A percentile compares a stretch with the other conserved stretches of the same genome.
Conservation (phyloP, 2,329 filamentous ascomycete genomes). For the Rhytidhysteron rufulum region DNA sequence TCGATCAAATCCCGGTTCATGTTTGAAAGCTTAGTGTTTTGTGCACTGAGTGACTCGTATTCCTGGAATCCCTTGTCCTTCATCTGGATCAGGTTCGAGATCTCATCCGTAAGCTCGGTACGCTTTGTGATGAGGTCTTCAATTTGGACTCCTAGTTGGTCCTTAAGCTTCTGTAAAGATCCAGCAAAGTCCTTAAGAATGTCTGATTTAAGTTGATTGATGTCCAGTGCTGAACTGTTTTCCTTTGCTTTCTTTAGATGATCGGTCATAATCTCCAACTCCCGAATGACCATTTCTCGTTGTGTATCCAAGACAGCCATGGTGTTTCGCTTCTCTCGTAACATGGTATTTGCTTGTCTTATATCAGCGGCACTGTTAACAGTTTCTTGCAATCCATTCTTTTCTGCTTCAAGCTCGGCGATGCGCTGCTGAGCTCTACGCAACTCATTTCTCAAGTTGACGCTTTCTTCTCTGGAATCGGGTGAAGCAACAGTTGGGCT, state of each 20-base stretch:
- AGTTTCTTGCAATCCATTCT: conserved; percentile 51
- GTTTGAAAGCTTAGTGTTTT: conserved; percentile 90
- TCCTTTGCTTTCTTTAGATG: conserved; percentile 85
- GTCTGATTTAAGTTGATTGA: conserved; percentile 63
- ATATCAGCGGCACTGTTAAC: conserved; percentile 59
- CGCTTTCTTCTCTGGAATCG: conserved; percentile 43
- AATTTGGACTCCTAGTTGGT: conserved; percentile 70
- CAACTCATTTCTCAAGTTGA: conserved; percentile 63
- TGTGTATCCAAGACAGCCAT: conserved; percentile 92
- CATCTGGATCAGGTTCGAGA: conserved; percentile 74
- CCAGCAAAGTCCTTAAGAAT: conserved; percentile 61
- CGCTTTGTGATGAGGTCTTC: conserved; percentile 88
- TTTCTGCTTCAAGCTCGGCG: conserved; percentile 79
- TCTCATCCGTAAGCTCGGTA: conserved; percentile 80
- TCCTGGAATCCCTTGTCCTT: conserved; percentile 92
- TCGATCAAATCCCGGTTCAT: conserved; percentile 95
- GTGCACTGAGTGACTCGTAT: conserved; percentile 89
- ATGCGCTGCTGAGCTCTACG: conserved; percentile 79
- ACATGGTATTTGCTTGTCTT: conserved; percentile 78
- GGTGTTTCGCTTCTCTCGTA: conserved; percentile 90
- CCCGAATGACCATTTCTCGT: conserved; percentile 90
- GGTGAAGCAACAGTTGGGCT: conserved; percentile 66
- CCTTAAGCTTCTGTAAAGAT: conserved; percentile 67
- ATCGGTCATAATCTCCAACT: conserved; percentile 83
- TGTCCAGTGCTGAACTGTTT: conserved; percentile 73